Evolutionary conservation across 495 filamentous ascomycete species (phyloP), one percentile per base, ranked within the genome.

Genomic region (Hamigera avellanea): DNA sequence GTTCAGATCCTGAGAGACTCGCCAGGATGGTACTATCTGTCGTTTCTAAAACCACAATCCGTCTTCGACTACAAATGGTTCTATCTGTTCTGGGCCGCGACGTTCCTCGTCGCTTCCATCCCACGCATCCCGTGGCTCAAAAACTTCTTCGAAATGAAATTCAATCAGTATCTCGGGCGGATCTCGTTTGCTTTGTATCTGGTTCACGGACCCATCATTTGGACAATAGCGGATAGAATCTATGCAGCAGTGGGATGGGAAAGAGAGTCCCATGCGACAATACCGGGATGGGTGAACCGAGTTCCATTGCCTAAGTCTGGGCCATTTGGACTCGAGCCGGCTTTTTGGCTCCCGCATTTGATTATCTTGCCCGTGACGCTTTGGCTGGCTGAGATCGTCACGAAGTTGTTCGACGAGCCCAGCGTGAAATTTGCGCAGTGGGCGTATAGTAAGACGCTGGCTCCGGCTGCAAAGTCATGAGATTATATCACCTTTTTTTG

Each of bases 301-400:
- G 56, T 75, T 25, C 62, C 59, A 9, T 44, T 77, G 27, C 56
- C 70, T 10, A 65, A 48, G 33, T 50, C 46, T 21, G 73, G 74
- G 0, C 69, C 70, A 2, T 39, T 76, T 31, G 73, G 74, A 0
- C 41, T 77, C 19, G 74, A 80, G 45, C 12, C 67, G 12, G 62
- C 53, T 12, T 77, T 74, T 44, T 54, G 75, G 15, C 31, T 54
- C 12, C 64, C 71, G 8, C 67, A 80, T 28, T 18, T 77, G 23
- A 55, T 80, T 21, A 36, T 77, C 2, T 44, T 78, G 33, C 72
- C 74, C 1, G 32, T 73, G 14, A 80, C 72, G 0, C 46, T 80
- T 0, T 78, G 68, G 56, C 18, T 64, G n/a, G 70, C 73, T 12
- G 74, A 76, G 39, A 26, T 77, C 3, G 58, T 67, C 14, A 77